Percentiles rank a stretch among this genome's conserved stretches.
phyloP scores from a whole-genome alignment of 177 flowering plant species.

The Vitis hybrid region DNA sequence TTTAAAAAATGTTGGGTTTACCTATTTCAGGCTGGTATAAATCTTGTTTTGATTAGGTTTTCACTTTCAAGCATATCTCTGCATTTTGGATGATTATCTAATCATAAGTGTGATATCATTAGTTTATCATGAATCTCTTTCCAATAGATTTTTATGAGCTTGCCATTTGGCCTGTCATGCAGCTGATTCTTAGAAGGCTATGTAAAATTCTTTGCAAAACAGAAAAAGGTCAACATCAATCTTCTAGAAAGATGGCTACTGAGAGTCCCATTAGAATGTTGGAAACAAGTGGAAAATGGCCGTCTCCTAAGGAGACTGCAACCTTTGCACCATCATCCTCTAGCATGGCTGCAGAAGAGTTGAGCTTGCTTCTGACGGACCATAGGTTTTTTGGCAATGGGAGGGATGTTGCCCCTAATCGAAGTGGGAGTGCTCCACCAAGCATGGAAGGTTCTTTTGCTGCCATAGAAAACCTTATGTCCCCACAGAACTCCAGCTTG shows the following conservation, averaged over 20 bases:
- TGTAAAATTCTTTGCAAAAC: too few species aligned
- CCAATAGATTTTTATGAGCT: too few species aligned
- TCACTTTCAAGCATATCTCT: too few species aligned
- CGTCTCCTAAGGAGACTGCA: conserved; percentile 42
- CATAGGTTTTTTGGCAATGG: conserved; percentile 38
- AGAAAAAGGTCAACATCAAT: too few species aligned
- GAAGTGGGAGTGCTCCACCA: conserved; percentile 98
- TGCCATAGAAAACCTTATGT: conserved; percentile 54
- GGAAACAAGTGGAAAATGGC: conserved; percentile 56
- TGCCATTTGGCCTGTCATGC: too few species aligned
- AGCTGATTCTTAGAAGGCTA: too few species aligned
- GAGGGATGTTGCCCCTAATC: conserved; percentile 47
- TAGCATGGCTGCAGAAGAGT: conserved; percentile 56
- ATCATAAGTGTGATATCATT: too few species aligned
- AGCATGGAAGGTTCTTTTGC: conserved; percentile 88
- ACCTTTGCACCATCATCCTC: conserved; percentile 35
- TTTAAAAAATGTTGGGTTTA: too few species aligned
- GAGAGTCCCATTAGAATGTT: conserved; percentile 40
- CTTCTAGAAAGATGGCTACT: conserved; percentile 23
- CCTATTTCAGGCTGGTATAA: too few species aligned
- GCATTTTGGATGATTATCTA: too few species aligned
- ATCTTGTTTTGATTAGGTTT: too few species aligned
- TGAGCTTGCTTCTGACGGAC: conserved; percentile 53
- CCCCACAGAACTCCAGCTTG: conserved; percentile 28
- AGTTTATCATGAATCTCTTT: too few species aligned